Evolutionary conservation across 75 land plant genomes (phyloP).

Genomic region (Pinus taeda): DNA sequence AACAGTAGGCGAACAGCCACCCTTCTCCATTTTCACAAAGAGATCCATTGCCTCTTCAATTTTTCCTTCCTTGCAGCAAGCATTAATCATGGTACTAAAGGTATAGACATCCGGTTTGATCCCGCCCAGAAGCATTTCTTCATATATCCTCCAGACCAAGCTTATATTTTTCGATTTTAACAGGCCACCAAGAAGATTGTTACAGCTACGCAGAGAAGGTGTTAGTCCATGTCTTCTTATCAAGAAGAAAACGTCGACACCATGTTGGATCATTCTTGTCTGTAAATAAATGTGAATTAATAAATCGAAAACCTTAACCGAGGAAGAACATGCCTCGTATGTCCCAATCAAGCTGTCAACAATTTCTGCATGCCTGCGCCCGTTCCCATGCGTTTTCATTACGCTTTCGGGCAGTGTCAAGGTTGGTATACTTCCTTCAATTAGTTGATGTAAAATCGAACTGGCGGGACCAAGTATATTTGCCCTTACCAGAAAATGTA

Average conservation of each 20-base stretch:
- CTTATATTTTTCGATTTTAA: neutral
- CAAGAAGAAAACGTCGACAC: neutral
- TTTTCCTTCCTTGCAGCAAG: constrained; percentile 35
- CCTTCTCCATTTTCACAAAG: constrained; percentile 39
- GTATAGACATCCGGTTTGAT: constrained; percentile 38
- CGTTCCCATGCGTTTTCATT: too few species aligned
- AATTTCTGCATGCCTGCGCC: neutral
- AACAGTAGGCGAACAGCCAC: constrained; percentile 34
- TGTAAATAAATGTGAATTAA: constrained; percentile 5
- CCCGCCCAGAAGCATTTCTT: constrained; percentile 33
- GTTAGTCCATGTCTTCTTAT: neutral
- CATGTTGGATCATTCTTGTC: neutral
- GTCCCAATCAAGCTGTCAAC: neutral
- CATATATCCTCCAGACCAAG: constrained; percentile 23
- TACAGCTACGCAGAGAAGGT: neutral
- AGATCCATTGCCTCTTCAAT: constrained; percentile 34
- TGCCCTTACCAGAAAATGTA: neutral
- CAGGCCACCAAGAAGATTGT: neutral
- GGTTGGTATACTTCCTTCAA: neutral
- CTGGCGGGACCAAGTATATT: neutral
- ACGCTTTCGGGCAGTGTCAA: too few species aligned
- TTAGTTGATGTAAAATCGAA: neutral
- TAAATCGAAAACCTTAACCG: neutral
- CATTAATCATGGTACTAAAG: constrained; percentile 43
- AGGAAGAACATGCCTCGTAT: neutral